Conservation (phyloP, 2,329 filamentous ascomycete species). For the Monilinia laxa region DNA sequence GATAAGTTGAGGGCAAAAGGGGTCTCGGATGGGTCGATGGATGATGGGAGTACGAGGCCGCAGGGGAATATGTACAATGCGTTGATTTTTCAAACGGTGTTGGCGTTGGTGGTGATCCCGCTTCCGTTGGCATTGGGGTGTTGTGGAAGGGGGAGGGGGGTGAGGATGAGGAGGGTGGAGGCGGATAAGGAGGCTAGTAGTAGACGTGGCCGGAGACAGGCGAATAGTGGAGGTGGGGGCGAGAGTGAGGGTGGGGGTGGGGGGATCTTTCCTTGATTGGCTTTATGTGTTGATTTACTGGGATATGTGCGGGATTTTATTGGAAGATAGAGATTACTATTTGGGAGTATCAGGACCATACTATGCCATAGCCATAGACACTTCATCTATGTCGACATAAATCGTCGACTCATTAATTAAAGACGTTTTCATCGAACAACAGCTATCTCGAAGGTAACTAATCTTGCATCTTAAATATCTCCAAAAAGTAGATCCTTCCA, state of each 20-base stretch:
- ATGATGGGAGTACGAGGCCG: conserved; percentile 49
- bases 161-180: conserved; percentile 52
- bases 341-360: no score
- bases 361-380: no score
- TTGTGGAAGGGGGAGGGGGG: conserved; percentile 59
- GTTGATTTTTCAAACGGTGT: conserved; percentile 74
- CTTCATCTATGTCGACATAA: no score
- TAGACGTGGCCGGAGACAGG: conserved; percentile 8
- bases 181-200: conserved; percentile 35
- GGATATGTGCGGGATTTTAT: not conserved
- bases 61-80: conserved; percentile 71
- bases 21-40: conserved; percentile 42
- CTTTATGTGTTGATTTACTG: not conserved
- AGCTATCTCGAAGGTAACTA: no score
- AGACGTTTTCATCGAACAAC: no score
- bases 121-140: conserved; percentile 67
- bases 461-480: no score
- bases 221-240: not conserved
- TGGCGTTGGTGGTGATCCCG: conserved; percentile 65
- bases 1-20: conserved; percentile 63
- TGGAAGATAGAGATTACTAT: no score
- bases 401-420: no score
- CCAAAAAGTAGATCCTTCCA: no score
- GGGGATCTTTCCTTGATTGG: not conserved
- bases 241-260: no score